Base-by-base conservation (phyloP, 2,329 filamentous ascomycete species). In the Pezicula rhizophila region DNA sequence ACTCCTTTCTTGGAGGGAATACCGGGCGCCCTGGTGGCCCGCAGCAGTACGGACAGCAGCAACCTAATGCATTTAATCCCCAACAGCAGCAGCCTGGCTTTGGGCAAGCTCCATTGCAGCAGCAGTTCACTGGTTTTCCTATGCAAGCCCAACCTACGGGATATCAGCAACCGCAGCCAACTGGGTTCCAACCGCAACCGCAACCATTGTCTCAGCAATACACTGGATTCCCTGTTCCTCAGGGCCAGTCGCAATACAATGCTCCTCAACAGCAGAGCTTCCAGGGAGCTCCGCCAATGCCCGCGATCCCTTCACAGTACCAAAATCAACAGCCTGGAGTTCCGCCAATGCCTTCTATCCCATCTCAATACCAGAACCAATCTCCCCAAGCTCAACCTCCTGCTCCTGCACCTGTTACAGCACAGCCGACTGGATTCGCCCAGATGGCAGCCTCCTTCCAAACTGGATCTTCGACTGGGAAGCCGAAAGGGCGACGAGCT, bases 1-100 rank as follows among this genome's bases (percentile, higher is more conserved):
- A 87, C 74, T 84, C 87, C 56, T 96, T 85, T 69, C 72, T 95
- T 63, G 89, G 89, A 69, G 86, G 84, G 71, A 80, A 78, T 68
- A 89, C 84, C 66, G 85, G 77, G 74, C 80, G 85, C 66, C 86
- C 84, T 52, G 87, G 86, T 44, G 81, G 82, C 47, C 79, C 80
- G 63, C 81, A 75, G 54, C 74, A 80, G 58, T 79, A 75, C 58
- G 68, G 66, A 46, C 61, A 63, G 35, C 68, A 70, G 53, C 54
- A 53, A 33, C 57, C 54, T 45, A 47, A 46, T 46, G 49, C 38
- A 15, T 52, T 49, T 23, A 54, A 57, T 31, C 39, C 51, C 49
- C 68, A 64, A 50, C 68, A 66, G 58, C 70, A 67, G 41, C 52
- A 54, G 10, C 65, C 64, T 2, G 64, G 64, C 26, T 67, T 62